phyloP scores from a whole-genome alignment of 2,329 filamentous ascomycete genomes.

The Fusarium sp. region DNA sequence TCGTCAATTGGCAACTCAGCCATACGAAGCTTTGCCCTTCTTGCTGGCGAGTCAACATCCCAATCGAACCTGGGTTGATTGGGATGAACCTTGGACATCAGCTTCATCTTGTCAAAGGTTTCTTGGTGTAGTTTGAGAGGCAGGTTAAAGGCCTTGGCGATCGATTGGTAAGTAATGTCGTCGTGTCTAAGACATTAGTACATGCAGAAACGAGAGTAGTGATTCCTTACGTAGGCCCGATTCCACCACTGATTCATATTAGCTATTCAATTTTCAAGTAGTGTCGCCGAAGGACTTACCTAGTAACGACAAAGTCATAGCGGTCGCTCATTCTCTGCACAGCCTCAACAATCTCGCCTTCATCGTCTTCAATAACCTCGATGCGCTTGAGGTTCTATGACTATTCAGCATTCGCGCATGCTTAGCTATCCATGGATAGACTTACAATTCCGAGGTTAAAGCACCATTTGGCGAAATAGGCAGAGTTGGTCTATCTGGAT shows the following conservation, averaged over 20 bases:
- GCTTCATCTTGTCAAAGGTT: constrained; percentile 85
- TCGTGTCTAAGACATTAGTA: constrained; percentile 75
- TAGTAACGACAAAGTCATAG: constrained; percentile 96
- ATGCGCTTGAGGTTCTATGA: constrained; percentile 79
- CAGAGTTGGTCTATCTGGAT: constrained; percentile 68
- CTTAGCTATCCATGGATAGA: not conserved
- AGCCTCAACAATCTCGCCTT: constrained; percentile 89
- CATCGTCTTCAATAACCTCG: constrained; percentile 94
- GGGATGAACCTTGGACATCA: constrained; percentile 78
- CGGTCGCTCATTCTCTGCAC: constrained; percentile 85
- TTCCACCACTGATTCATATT: constrained; percentile 75
- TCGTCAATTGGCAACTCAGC: constrained; percentile 84
- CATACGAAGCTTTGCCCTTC: constrained; percentile 90
- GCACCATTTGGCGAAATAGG: constrained; percentile 73
- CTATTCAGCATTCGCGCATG: not conserved
- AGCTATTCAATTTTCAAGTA: not conserved
- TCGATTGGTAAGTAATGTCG: constrained; percentile 95
- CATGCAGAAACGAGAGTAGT: not conserved
- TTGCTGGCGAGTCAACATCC: constrained; percentile 82
- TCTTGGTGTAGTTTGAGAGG: constrained; percentile 81
- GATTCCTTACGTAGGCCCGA: constrained; percentile 82
- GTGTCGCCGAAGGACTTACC: constrained; percentile 51
- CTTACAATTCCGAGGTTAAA: constrained; percentile 70
- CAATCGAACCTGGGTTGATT: constrained; percentile 83
- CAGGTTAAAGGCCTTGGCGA: constrained; percentile 88